Evolutionary conservation across 2,329 filamentous ascomycete species (phyloP), one percentile per base, ranked within the genome.

Genomic region (Fusarium annulatum): DNA sequence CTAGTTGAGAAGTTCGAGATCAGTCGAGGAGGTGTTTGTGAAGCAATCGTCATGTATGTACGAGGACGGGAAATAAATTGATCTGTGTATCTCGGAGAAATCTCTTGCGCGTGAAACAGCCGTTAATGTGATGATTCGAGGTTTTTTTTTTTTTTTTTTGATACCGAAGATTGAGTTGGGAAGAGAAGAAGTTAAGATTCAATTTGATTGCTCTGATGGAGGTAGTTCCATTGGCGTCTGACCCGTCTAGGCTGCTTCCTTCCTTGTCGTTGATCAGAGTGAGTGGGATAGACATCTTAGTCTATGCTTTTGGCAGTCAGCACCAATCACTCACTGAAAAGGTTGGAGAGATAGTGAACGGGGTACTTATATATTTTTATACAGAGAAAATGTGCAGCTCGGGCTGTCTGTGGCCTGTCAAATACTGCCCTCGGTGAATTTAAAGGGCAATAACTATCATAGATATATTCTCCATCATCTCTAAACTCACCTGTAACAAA

Each of bases 41-140:
- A 55, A 39, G 46, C 28, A 30, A 55, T 36, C 30, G 60, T 16
- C 49, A 56, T 61, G 48, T 57, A 57, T 46, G 67, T 74, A 57
- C 52, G 34, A 74, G 55, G 71, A 38, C 68, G 71, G 71, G 43
- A 57, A 74, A 69, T 74, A 65, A 42, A 42, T 16, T 30, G 46
- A n/a, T 30, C n/a, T 69, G 67, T 53, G 63, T 59, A 48, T 42
- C 53, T 64, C 51, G n/a, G 39, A 53, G 43, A 46, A 53, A 23
- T 33, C n/a, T 19, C 34, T 26, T 21, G 16, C 36, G 21, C 41
- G 51, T 69, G 51, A 34, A 57, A 67, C 46, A 46, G 14, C 45
- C 10, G 11, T 8, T n/a, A 39, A 3, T 30, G 19, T 23, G 6
- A 15, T 30, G 7, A 33, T 21, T 19, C 11, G 6, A 38, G 30